Base-by-base conservation (phyloP, 768 basidiomycete genomes). In the Termitomyces sp. region DNA sequence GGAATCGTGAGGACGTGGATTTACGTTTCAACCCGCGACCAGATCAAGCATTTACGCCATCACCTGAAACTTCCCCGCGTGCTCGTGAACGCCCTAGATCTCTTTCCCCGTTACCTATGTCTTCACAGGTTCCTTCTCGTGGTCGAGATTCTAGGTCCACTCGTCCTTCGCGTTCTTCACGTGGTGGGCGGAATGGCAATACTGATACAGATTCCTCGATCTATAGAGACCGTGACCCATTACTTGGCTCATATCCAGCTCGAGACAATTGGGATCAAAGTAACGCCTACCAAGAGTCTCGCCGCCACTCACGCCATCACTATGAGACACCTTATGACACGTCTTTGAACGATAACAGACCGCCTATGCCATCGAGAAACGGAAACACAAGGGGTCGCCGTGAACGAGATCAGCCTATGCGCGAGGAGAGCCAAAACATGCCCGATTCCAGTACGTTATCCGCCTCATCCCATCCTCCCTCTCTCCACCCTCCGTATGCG, bases 391-490 rank as follows among this genome's bases (percentile, higher is more conserved):
- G 73, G 22, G 75, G 67, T 35, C 65, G 69, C 46, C 71, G 70
- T 58, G 74, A 74, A 44, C 71, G 69, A 63, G 72, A 75, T 57
- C 64, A 66, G 18, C 55, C 66, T 55, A 61, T 67, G 60, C 71
- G 67, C 55, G 71, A 72, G 62, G 65, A 69, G 61, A 67, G 68
- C 63, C 69, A 69, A 70, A 73, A 69, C 73, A 73, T 74, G 72
- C 70, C 76, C 67, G 65, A 79, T 76, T 71, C 78, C 73, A 85
- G 84, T 86, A 86, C 84, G 84, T 86, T 84, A 75, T 84, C 81
- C 77, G 80, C 82, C 79, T 83, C 80, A 74, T 80, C 66, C 71
- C 75, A 71, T 69, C 64, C 71, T 42, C 40, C 28, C 73, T 75
- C 67, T 73, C 72, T 74, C 68, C 77, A 69, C 73, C 76, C 62